Evolutionary conservation across 2,329 filamentous ascomycete genomes (phyloP), one percentile per base, ranked within the genome.

Genomic region (Fusarium sublunatum): DNA sequence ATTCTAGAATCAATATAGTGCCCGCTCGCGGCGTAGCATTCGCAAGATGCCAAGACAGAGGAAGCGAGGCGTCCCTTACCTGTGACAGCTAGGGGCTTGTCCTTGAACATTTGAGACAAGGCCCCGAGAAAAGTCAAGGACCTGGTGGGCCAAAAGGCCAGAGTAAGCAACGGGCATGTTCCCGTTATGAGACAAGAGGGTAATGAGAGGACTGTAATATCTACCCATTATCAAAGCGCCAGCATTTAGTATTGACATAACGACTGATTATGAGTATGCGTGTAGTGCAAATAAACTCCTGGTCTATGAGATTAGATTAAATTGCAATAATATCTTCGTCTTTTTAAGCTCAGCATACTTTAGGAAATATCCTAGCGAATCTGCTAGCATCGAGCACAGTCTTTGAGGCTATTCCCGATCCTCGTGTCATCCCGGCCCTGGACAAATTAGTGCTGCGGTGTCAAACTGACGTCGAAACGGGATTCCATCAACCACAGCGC

Each of bases 401-500:
- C 19, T 19, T 19, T 19, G 19, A 19, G 19, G 19, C 19, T 19
- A 19, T 19, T 19, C 19, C 19, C 19, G 19, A 19, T 19, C 19
- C 19, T 19, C 19, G 19, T 19, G 19, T 19, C 19, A 19, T 19
- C 19, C 19, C 19, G 19, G 19, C 19, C 19, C 19, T 19, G 19
- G 19, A 19, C 19, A 19, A 19, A 19, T 19, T 19, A 19, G 19
- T 19, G 47, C 50, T 36, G 53, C 52, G 44, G 50, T 59, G 46
- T 53, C 48, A 42, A 64, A 64, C 52, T 62, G 57, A 64, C 45
- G 67, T 68, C 22, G 64, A 68, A 69, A 53, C 44, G 45, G 51
- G 64, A 61, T 70, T 70, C 68, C 68, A 68, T 70, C 68, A 70
- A 70, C 66, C 68, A 71, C 61, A 70, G 60, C 35, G 49, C 68